Percentiles rank a stretch among this genome's conserved stretches.
These are phyloP conservation scores for Pholiota microspora DNA, from an alignment of 768 basidiomycete genomes.

Conservation along the genomic window DNA sequence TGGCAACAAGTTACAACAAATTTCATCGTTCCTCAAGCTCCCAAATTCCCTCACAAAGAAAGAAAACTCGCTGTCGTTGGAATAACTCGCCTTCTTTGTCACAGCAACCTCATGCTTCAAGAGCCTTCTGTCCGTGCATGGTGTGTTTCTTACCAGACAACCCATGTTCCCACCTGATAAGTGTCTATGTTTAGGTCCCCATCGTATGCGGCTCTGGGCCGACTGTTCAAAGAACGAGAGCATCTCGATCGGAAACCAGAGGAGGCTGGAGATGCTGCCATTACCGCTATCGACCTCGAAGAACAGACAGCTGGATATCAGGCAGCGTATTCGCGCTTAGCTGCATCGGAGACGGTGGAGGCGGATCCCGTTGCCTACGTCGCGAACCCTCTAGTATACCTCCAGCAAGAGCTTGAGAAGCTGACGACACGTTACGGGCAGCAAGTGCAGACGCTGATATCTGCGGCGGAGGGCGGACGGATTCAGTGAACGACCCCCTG, in stretches of 20 bases:
- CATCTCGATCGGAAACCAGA: conserved; percentile 47
- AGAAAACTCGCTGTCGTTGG: conserved; percentile 85
- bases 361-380: conserved; percentile 65
- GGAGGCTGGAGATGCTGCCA: conserved; percentile 52
- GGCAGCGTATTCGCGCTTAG: conserved; percentile 88
- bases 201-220: conserved; percentile 66
- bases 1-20: conserved; percentile 79
- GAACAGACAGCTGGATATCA: conserved; percentile 92
- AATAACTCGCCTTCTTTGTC: conserved; percentile 72
- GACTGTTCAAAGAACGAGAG: conserved; percentile 78
- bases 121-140: conserved; percentile 64
- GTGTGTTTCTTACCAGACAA: conserved; percentile 34
- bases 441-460: conserved; percentile 35
- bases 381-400: conserved; percentile 50
- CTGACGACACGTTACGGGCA: conserved; percentile 35
- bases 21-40: conserved; percentile 77
- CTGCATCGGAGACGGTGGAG: conserved; percentile 64
- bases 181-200: conserved; percentile 50
- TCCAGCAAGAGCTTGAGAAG: conserved; percentile 44
- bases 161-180: not conserved
- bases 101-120: conserved; percentile 67
- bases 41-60: conserved; percentile 79
- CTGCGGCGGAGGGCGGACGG: conserved; percentile 24
- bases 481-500: conserved; percentile 7
- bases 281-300: conserved; percentile 85